Conservation (phyloP, 1,284 basidiomycete genomes). For the Xerocomus minutiporus region DNA sequence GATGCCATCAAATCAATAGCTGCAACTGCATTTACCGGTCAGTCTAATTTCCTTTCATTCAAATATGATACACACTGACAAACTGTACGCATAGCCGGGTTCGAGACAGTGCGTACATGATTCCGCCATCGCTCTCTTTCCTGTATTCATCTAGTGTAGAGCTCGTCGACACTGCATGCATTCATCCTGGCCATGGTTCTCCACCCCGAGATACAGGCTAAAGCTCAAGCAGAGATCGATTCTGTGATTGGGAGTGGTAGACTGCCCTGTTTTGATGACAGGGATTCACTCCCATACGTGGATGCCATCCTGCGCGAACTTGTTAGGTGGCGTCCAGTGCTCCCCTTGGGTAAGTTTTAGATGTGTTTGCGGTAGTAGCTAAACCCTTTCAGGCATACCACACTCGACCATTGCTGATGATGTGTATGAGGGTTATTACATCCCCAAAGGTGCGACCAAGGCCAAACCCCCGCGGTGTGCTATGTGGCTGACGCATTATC, state of each 20-base stretch:
- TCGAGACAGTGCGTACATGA: background rate
- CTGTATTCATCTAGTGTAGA: background rate
- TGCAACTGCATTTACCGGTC: background rate
- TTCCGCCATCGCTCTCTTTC: background rate
- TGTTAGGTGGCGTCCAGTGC: background rate
- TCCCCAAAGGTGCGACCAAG: background rate
- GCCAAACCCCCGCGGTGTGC: background rate
- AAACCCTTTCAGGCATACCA: background rate
- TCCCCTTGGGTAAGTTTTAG: background rate
- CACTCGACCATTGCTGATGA: background rate
- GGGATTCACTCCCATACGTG: background rate
- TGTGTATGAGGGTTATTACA: background rate
- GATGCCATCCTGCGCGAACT: background rate
- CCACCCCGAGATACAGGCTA: conserved; percentile 25
- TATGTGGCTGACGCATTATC: background rate
- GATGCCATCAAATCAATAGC: background rate
- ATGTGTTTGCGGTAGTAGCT: background rate
- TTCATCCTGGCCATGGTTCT: background rate
- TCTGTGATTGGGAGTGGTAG: background rate
- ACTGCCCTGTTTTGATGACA: background rate
- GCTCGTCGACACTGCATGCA: background rate
- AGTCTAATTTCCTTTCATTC: background rate
- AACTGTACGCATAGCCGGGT: background rate
- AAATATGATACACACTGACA: background rate
- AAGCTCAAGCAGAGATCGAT: conserved; percentile 32